Evolutionary conservation across 2,329 filamentous ascomycete genomes (phyloP).

Genomic region (Penicillium nordicum): DNA sequence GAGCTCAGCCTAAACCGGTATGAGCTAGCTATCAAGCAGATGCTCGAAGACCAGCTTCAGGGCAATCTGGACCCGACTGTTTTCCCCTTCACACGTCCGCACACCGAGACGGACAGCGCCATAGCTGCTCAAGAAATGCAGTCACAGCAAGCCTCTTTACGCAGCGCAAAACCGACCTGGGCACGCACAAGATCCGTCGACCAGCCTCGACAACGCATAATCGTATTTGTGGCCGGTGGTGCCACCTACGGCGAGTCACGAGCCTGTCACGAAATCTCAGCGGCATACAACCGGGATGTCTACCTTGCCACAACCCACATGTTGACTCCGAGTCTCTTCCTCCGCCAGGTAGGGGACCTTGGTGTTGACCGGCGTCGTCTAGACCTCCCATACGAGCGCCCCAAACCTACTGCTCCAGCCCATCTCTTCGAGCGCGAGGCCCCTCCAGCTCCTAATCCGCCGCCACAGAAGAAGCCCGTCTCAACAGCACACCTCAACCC

Average conservation of each 20-base stretch:
- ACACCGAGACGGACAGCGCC: constrained; percentile 48
- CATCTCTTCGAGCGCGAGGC: constrained; percentile 77
- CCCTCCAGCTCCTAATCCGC: constrained; percentile 49
- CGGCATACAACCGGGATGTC: constrained; percentile 71
- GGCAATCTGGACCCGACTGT: constrained; percentile 63
- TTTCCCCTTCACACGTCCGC: constrained; percentile 73
- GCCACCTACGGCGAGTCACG: constrained; percentile 90
- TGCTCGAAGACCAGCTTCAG: constrained; percentile 71
- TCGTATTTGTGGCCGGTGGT: constrained; percentile 92
- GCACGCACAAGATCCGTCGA: constrained; percentile 72
- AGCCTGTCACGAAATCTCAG: constrained; percentile 81
- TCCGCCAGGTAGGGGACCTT: constrained; percentile 78
- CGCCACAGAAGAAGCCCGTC: constrained; percentile 22
- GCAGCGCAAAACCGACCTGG: constrained; percentile 93
- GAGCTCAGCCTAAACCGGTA: constrained; percentile 86
- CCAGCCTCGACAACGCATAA: constrained; percentile 84
- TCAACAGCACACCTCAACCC: constrained; percentile 24
- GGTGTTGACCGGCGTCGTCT: constrained; percentile 70
- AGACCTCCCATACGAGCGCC: constrained; percentile 75
- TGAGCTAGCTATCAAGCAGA: constrained; percentile 73
- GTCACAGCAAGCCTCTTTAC: constrained; percentile 66
- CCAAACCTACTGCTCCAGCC: constrained; percentile 75
- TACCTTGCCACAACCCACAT: constrained; percentile 89
- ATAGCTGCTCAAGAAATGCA: constrained; percentile 49
- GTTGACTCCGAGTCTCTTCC: constrained; percentile 77